Evolutionary conservation across 805 yeast genomes (phyloP).

Genomic region (Saccharomyces cerevisiae): DNA sequence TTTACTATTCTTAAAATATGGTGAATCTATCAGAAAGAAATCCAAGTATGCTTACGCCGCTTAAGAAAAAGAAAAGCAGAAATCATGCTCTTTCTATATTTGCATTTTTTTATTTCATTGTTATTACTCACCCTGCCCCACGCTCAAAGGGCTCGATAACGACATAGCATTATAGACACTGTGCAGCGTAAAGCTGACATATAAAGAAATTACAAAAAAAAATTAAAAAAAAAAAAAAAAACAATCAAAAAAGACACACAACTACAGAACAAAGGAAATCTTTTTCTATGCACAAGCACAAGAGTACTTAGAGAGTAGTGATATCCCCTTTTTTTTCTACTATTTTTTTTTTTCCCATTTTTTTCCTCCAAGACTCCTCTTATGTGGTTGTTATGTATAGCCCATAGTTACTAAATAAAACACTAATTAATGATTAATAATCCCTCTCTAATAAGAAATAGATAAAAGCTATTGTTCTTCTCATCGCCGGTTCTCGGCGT

Average conservation of each 20-base stretch:
- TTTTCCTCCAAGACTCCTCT: neutral
- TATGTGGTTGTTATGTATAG: neutral
- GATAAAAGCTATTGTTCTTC: neutral
- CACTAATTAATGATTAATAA: neutral
- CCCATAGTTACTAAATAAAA: neutral
- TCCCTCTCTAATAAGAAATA: neutral
- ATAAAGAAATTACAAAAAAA: too few species aligned
- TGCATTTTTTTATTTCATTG: neutral
- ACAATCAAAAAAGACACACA: too few species aligned
- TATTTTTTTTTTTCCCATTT: too few species aligned
- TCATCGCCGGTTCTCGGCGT: neutral
- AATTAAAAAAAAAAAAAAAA: neutral
- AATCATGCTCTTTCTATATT: neutral
- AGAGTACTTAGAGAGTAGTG: neutral
- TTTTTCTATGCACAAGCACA: neutral
- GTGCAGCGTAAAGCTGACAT: neutral
- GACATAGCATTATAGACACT: neutral
- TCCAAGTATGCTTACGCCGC: constrained; percentile 46
- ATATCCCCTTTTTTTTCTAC: neutral
- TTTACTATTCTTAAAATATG: constrained; percentile 51
- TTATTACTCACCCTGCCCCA: neutral
- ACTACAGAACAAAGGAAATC: neutral
- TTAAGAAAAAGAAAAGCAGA: neutral
- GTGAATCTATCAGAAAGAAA: constrained; percentile 44
- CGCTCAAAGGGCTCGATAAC: neutral